phyloP scores from a whole-genome alignment of 805 yeast genomes.

The Brettanomyces custersianus region DNA sequence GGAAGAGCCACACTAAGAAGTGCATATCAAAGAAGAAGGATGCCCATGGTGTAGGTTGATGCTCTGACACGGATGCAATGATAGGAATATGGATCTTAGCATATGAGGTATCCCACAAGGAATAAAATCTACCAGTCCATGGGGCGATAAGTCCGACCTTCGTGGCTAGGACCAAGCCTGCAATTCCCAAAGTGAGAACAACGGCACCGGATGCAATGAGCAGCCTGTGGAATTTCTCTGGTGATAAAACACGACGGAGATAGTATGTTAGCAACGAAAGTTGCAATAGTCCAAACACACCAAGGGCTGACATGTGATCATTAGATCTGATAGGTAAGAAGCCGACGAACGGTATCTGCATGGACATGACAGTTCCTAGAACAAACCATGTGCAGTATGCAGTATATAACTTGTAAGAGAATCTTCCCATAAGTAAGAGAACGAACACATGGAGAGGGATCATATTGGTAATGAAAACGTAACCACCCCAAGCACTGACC shows the following conservation, averaged over 20 bases:
- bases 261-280: conserved; percentile 81
- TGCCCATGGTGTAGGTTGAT: conserved; percentile 99
- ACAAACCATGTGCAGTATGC: conserved; percentile 97
- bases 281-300: conserved; percentile 93
- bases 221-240: conserved; percentile 63
- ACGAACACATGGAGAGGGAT: conserved; percentile 93
- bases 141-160: conserved; percentile 94
- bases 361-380: conserved; percentile 93
- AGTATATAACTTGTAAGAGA: conserved; percentile 70
- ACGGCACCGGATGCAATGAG: conserved; percentile 49
- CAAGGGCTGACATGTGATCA: conserved; percentile 97
- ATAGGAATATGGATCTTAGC: conserved; percentile 98
- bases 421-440: conserved; percentile 88
- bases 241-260: conserved; percentile 63
- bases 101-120: conserved; percentile 95
- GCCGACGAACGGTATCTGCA: conserved; percentile 99
- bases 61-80: conserved; percentile 97
- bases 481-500: conserved; percentile 99
- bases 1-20: conserved; percentile 94
- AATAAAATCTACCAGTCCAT: conserved; percentile 98
- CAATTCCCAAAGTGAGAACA: conserved; percentile 54
- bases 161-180: conserved; percentile 71
- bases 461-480: conserved; percentile 95
- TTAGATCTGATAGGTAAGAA: conserved; percentile 93
- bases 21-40: conserved; percentile 92